phyloP scores from a whole-genome alignment of 805 yeast species.

The Metschnikowia rubicola region DNA sequence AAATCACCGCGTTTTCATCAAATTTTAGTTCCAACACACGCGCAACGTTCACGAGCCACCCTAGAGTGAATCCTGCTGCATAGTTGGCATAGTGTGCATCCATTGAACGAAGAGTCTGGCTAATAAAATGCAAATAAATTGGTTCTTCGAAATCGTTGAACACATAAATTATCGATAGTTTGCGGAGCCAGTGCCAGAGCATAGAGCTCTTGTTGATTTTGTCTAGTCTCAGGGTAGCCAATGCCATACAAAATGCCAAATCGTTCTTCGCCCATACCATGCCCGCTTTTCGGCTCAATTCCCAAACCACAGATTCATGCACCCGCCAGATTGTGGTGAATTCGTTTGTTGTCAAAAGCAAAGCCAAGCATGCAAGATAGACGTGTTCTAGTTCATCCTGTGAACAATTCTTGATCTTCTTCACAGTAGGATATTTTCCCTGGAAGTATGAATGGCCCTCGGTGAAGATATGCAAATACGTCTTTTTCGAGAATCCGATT shows the following conservation, averaged over 20 bases:
- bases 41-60: constrained; percentile 23
- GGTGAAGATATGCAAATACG: constrained; percentile 30
- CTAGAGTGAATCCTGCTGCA: constrained; percentile 32
- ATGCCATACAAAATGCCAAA: constrained; percentile 23
- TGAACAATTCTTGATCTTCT: neutral
- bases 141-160: constrained; percentile 2
- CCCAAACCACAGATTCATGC: constrained; percentile 25
- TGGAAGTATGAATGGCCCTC: constrained; percentile 27
- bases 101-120: constrained; percentile 27
- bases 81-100: constrained; percentile 38
- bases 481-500: constrained; percentile 31
- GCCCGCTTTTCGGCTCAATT: constrained; percentile 4
- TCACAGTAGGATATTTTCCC: neutral
- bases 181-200: constrained; percentile 32
- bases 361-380: constrained; percentile 33
- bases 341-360: constrained; percentile 38
- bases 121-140: constrained; percentile 6
- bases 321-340: constrained; percentile 28
- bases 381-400: neutral
- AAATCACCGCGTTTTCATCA: constrained; percentile 1
- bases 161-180: constrained; percentile 13
- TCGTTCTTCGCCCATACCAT: neutral
- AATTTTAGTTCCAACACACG: constrained; percentile 11
- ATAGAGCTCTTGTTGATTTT: constrained; percentile 40
- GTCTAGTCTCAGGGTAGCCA: constrained; percentile 29